Evolutionary conservation across 305 asterid genomes (phyloP).

Genomic region (Fraxinus greggii): DNA sequence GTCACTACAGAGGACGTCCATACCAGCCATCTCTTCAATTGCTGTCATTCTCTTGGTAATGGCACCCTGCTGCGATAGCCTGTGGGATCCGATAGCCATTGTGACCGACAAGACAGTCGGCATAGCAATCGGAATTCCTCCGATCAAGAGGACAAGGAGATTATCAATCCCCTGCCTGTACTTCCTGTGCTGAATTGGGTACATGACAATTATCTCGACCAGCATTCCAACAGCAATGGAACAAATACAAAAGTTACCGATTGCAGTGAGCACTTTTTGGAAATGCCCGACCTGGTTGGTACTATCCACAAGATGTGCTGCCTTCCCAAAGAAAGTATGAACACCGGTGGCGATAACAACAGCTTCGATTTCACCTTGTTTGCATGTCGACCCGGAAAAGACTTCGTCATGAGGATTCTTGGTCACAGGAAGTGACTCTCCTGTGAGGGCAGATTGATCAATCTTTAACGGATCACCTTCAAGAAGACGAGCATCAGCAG

Average conservation of each 20-base stretch:
- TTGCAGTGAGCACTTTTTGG: conserved; percentile 58
- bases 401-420: conserved; percentile 49
- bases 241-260: conserved; percentile 63
- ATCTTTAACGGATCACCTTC: conserved; percentile 55
- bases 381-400: conserved; percentile 60
- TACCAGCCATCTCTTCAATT: conserved; percentile 58
- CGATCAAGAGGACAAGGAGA: conserved; percentile 50
- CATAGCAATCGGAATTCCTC: conserved; percentile 63
- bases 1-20: conserved; percentile 62
- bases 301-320: conserved; percentile 61
- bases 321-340: conserved; percentile 65
- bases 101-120: conserved; percentile 55
- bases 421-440: conserved; percentile 54
- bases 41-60: conserved; percentile 62
- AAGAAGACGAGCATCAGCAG: conserved; percentile 58
- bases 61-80: conserved; percentile 54
- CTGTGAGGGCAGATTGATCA: conserved; percentile 53
- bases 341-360: conserved; percentile 59
- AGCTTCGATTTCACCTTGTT: conserved; percentile 60
- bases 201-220: conserved; percentile 58
- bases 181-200: conserved; percentile 48
- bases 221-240: conserved; percentile 58
- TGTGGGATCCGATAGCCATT: conserved; percentile 66
- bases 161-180: conserved; percentile 58
- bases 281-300: conserved; percentile 60